A percentile compares a stretch with the other conserved stretches of the same genome.
Evolutionary conservation across 2,329 filamentous ascomycete species (phyloP).

Genomic region (Microdochium bolleyi): DNA sequence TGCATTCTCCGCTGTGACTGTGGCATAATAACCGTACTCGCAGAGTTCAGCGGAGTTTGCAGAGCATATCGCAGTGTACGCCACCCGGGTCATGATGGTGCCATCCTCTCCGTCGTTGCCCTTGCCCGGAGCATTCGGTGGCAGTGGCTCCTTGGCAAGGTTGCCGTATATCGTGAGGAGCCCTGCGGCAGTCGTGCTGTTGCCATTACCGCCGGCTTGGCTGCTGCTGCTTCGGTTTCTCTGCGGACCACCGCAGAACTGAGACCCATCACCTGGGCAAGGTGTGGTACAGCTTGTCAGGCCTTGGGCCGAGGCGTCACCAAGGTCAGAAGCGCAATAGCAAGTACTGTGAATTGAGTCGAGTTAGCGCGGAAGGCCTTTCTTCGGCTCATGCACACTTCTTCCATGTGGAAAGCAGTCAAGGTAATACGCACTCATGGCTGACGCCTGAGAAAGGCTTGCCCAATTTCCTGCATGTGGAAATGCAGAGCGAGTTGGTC

Average conservation of each 20-base stretch:
- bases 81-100: not conserved
- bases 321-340: conserved; percentile 35
- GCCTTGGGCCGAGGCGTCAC: conserved; percentile 26
- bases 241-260: conserved; percentile 33
- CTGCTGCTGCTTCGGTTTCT: not conserved
- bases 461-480: conserved; percentile 19
- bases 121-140: conserved; percentile 23
- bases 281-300: conserved; percentile 24
- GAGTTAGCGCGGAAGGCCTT: not conserved
- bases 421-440: conserved; percentile 14
- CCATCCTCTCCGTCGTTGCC: conserved; percentile 16
- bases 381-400: not conserved
- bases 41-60: conserved; percentile 23
- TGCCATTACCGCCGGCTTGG: not conserved
- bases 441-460: conserved; percentile 30
- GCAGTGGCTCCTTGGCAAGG: conserved; percentile 17
- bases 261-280: conserved; percentile 30
- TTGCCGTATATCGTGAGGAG: conserved; percentile 36
- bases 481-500: conserved; percentile 29
- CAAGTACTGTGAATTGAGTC: conserved; percentile 20
- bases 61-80: conserved; percentile 23
- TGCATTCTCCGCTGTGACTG: conserved; percentile 19
- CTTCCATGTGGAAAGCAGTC: not conserved
- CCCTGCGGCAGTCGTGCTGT: not conserved
- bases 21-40: conserved; percentile 22